A percentile compares a stretch with the other conserved stretches of the same genome.
These are phyloP conservation scores for Ascochyta viciae-villosae DNA, from an alignment of 2,329 filamentous ascomycete species.

Conservation along the genomic window DNA sequence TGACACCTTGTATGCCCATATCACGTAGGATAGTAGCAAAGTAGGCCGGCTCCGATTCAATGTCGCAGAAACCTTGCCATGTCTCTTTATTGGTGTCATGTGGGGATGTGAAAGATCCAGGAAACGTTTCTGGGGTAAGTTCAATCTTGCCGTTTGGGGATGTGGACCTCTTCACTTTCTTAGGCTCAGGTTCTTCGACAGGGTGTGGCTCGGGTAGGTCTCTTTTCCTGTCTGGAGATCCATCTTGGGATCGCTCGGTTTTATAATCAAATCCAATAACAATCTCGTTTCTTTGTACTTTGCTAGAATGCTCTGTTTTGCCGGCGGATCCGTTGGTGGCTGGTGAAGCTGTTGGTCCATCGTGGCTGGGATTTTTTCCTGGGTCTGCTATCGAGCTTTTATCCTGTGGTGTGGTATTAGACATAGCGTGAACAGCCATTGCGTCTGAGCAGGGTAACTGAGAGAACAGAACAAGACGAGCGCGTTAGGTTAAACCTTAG, in stretches of 20 bases:
- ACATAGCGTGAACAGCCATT: not conserved
- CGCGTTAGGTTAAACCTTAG: not conserved
- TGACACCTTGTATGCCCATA: conserved; percentile 76
- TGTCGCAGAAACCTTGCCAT: conserved; percentile 79
- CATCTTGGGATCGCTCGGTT: not conserved
- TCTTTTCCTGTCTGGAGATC: not conserved
- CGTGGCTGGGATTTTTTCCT: not conserved
- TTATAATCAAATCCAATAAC: not conserved
- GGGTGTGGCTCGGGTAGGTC: not conserved
- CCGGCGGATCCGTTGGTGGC: not conserved
- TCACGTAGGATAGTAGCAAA: conserved; percentile 86
- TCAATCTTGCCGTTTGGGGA: not conserved
- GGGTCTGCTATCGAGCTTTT: not conserved
- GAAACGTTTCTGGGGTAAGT: not conserved
- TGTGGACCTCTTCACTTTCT: not conserved
- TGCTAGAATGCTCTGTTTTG: not conserved
- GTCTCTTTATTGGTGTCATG: conserved; percentile 49
- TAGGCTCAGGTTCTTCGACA: not conserved
- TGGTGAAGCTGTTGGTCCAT: not conserved
- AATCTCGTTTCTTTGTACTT: not conserved
- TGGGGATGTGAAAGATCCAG: conserved; percentile 40
- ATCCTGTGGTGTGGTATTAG: not conserved
- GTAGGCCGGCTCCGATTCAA: conserved; percentile 87
- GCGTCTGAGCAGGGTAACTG: not conserved
- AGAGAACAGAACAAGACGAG: not conserved